Evolutionary conservation across 805 yeast species (phyloP), one percentile per base, ranked within the genome.

Genomic region (Myxozyma neotropica): DNA sequence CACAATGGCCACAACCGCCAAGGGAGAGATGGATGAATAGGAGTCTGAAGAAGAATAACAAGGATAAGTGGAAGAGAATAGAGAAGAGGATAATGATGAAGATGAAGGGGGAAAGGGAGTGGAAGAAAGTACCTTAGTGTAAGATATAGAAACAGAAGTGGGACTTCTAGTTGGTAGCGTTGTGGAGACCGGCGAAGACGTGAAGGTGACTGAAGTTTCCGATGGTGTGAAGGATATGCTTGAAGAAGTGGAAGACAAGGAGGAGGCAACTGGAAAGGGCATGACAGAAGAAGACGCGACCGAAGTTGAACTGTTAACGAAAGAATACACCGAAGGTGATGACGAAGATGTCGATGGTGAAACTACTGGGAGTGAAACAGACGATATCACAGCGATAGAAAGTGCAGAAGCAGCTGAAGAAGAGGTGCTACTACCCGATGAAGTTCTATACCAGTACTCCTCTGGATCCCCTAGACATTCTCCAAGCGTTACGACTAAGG

Each of bases 401-500:
- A 46, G 21, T 4, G 59, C 24, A 44, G 59, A 46, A n/a, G 38
- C 21, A 23, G 42, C 19, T 8, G 40, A 24, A 29, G 53, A 23
- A 2, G 58, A 33, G 13, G 48, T 38, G 21, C 43, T 19, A 19
- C 10, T 38, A n/a, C 21, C 43, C 2, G 21, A 2, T 13, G 43
- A 15, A 12, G 61, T 52, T 29, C 63, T 43, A 29, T 58, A 61
- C 63, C 63, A 59, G 46, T 55, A 24, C 44, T 40, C 43, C 31
- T 55, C 53, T 4, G 59, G 57, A 51, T 59, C 63, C 7, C 46
- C 52, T n/a, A 59, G 39, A 23, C 63, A 59, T 27, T 59, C 60
- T 15, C 63, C 63, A n/a, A 59, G 57, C 3, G 63, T 59, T 7
- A 59, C 59, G 7, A 56, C 51, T 53, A 31, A n/a, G 40, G 23